Evolutionary conservation across 208 protist species (phyloP), one percentile per base, ranked within the genome.

Genomic region (Leishmania mexicana): DNA sequence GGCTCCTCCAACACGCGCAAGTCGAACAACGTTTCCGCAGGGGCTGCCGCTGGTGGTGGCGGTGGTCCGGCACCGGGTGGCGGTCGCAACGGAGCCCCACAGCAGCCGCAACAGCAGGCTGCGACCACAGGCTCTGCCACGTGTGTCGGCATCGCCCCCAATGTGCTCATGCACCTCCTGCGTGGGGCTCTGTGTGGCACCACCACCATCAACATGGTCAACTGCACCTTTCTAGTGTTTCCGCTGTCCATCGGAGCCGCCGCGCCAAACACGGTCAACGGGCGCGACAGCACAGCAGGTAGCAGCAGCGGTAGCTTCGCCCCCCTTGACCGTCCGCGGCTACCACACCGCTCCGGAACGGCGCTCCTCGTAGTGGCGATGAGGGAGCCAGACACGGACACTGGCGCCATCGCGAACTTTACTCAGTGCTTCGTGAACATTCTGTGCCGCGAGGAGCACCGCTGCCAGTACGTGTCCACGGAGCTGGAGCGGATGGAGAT

Each of bases 361-460:
- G 85, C 85, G 73, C 81, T 92, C 68, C 84, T 97, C n/a, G 91
- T 97, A 21, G 85, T 95, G 2, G 94, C 94, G 51, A 93, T 96
- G 90, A 83, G 78, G 79, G 88, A 84, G 28, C 87, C 90, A 3
- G 94, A 97, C 80, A 85, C 85, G 6, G 90, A 94, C 62, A 80
- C 90, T 67, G 85, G 88, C 40, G 75, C 85, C 45, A 90, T 97
- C 57, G 76, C 89, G 13, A 90, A 90, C 70, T 96, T 97, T 75
- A 83, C 94, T n/a, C 94, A 97, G 83, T 87, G 89, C 64, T 94
- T 94, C 78, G 87, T 95, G 75, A 96, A 97, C 72, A 81, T 94
- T n/a, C 78, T 94, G 28, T 87, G 90, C n/a, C 90, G 94, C 10
- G 94, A 97, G 83, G 92, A 97, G 76, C 62, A 88, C 53, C 88